Conservation (phyloP, 106 monocot genomes). For the Dendrobium catenatum region DNA sequence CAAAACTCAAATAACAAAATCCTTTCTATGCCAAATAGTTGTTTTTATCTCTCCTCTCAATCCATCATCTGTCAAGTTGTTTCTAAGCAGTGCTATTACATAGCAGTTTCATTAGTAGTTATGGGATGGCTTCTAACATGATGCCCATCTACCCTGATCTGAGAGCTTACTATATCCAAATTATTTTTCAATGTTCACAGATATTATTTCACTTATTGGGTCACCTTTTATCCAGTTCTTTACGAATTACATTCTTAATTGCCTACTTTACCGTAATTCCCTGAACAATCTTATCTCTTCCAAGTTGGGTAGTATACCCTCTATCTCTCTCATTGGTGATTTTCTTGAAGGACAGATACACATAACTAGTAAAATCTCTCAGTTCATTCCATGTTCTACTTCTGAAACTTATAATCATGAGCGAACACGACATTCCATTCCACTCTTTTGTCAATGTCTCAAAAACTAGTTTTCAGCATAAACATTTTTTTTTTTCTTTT, state of each 20-base stretch:
- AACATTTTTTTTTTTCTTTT: background rate
- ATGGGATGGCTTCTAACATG: too few relatives aligned
- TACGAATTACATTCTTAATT: background rate
- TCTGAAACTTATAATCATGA: background rate
- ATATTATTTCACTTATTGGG: too few relatives aligned
- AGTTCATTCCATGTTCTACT: background rate
- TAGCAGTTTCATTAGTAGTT: too few relatives aligned
- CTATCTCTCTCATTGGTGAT: background rate
- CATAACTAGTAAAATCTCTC: background rate
- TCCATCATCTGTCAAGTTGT: too few relatives aligned
- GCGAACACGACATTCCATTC: background rate
- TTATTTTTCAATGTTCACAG: too few relatives aligned
- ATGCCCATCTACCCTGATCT: too few relatives aligned
- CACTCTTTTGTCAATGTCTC: background rate
- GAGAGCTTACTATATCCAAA: too few relatives aligned
- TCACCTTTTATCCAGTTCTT: too few relatives aligned
- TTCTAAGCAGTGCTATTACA: too few relatives aligned
- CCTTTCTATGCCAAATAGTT: too few relatives aligned
- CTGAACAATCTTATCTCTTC: background rate
- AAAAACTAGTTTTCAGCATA: background rate
- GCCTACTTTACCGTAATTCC: background rate
- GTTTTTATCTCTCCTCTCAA: too few relatives aligned
- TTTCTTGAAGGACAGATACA: background rate
- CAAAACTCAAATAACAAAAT: too few relatives aligned
- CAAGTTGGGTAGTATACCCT: background rate